Evolutionary conservation across 202 grass and related monocot genomes (phyloP).

Genomic region (Musa balbisiana): DNA sequence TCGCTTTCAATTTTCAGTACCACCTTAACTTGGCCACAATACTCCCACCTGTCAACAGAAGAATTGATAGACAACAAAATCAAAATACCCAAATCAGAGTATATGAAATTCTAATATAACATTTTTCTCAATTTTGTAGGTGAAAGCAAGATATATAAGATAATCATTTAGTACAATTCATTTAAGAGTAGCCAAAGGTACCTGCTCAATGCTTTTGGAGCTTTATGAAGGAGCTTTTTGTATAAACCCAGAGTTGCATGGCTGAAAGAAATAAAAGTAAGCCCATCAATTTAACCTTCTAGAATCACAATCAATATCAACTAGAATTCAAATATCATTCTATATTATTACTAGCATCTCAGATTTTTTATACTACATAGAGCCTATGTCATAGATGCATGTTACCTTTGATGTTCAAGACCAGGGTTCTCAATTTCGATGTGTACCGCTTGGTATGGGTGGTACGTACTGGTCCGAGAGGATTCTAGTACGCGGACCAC

Average conservation of each 20-base stretch:
- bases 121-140: too few relatives aligned
- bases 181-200: constrained; percentile 17
- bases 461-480: too few relatives aligned
- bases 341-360: too few relatives aligned
- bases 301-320: neutral
- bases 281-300: neutral
- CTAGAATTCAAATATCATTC: neutral
- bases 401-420: too few relatives aligned
- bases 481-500: too few relatives aligned
- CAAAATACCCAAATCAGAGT: neutral
- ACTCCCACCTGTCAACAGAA: constrained; percentile 56
- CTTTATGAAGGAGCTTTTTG: constrained; percentile 83
- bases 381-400: too few relatives aligned
- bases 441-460: too few relatives aligned
- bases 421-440: too few relatives aligned
- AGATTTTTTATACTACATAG: too few relatives aligned
- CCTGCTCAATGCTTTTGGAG: constrained; percentile 87
- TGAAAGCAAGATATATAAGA: neutral
- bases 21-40: constrained; percentile 90
- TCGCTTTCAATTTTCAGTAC: constrained; percentile 84
- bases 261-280: constrained; percentile 30
- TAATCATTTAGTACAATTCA: neutral
- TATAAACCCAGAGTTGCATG: constrained; percentile 94
- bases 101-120: neutral
- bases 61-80: constrained; percentile 4